These are phyloP conservation scores for Phytophthora citrophthora DNA, from an alignment of 352 stramenopile species.

Conservation along the genomic window DNA sequence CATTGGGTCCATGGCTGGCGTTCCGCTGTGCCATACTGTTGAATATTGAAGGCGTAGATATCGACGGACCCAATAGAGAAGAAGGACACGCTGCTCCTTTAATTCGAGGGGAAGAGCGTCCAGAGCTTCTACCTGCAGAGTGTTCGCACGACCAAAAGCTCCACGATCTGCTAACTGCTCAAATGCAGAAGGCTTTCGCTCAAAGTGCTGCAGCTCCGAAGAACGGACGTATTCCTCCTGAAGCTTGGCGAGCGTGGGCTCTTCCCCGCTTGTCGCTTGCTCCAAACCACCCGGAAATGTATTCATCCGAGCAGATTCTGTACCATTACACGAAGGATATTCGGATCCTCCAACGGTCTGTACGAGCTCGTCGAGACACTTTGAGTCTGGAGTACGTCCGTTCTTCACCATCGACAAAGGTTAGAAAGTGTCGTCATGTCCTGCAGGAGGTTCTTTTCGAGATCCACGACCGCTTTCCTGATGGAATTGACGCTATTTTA, in stretches of 20 bases:
- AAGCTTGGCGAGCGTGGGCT: slow-evolving; percentile 64
- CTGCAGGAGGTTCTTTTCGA: slow-evolving; percentile 64
- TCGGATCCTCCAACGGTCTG: slow-evolving; percentile 43
- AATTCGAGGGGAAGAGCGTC: slow-evolving; percentile 12
- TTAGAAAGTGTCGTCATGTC: slow-evolving; percentile 54
- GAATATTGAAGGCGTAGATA: slow-evolving; percentile 32
- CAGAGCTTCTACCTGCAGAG: slow-evolving; percentile 25
- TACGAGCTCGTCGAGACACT: slow-evolving; percentile 38
- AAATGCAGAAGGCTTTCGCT: slow-evolving; percentile 57
- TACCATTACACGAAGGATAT: slow-evolving; percentile 83
- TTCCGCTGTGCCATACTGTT: slow-evolving; percentile 73
- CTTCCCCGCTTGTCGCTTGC: slow-evolving; percentile 62
- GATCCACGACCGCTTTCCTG: slow-evolving; percentile 34
- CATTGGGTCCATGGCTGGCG: slow-evolving; percentile 69
- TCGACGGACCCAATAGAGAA: background rate
- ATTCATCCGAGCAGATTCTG: slow-evolving; percentile 65
- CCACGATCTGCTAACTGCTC: slow-evolving; percentile 39
- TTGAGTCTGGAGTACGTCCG: slow-evolving; percentile 56
- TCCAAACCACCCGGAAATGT: slow-evolving; percentile 67
- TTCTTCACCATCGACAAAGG: slow-evolving; percentile 29
- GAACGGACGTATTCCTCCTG: slow-evolving; percentile 40
- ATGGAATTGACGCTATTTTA: slow-evolving; percentile 54
- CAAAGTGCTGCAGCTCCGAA: slow-evolving; percentile 40
- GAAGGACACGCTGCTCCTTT: slow-evolving; percentile 10
- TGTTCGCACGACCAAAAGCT: slow-evolving; percentile 53